These are phyloP conservation scores for Phytophthora meadii DNA, from an alignment of 352 stramenopile species.

Conservation along the genomic window DNA sequence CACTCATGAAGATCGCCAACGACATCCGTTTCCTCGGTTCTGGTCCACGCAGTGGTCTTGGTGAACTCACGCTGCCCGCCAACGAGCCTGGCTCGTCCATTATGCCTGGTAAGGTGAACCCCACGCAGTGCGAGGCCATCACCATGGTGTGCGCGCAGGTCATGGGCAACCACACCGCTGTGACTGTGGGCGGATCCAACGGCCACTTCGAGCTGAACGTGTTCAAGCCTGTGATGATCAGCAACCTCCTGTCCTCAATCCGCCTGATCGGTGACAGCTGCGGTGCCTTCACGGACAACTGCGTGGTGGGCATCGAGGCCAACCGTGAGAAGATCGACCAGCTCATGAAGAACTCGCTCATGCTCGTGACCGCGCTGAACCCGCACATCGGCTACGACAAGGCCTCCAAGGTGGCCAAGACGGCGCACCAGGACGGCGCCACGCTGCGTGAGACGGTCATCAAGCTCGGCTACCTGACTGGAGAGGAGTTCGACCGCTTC, in stretches of 20 bases:
- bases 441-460: slow-evolving; percentile 94
- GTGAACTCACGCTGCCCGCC: slow-evolving; percentile 67
- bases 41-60: slow-evolving; percentile 62
- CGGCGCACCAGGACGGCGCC: slow-evolving; percentile 93
- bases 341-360: slow-evolving; percentile 95
- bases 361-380: slow-evolving; percentile 97
- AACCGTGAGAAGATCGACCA: slow-evolving; percentile 93
- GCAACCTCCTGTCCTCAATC: slow-evolving; percentile 83
- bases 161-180: slow-evolving; percentile 96
- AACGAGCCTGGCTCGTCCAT: slow-evolving; percentile 81
- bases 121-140: slow-evolving; percentile 95
- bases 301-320: slow-evolving; percentile 91
- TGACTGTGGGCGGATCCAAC: slow-evolving; percentile 93
- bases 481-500: slow-evolving; percentile 95
- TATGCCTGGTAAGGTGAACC: slow-evolving; percentile 83
- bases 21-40: slow-evolving; percentile 79
- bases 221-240: slow-evolving; percentile 97
- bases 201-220: slow-evolving; percentile 98
- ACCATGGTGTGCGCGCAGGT: slow-evolving; percentile 97
- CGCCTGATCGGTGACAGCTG: slow-evolving; percentile 91
- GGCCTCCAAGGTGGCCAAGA: slow-evolving; percentile 96
- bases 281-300: slow-evolving; percentile 92
- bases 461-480: slow-evolving; percentile 91
- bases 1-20: slow-evolving; percentile 83
- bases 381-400: slow-evolving; percentile 98